Evolutionary conservation across 139 green algal species (phyloP).

Genomic region (Tetradesmus lagerheimii): DNA sequence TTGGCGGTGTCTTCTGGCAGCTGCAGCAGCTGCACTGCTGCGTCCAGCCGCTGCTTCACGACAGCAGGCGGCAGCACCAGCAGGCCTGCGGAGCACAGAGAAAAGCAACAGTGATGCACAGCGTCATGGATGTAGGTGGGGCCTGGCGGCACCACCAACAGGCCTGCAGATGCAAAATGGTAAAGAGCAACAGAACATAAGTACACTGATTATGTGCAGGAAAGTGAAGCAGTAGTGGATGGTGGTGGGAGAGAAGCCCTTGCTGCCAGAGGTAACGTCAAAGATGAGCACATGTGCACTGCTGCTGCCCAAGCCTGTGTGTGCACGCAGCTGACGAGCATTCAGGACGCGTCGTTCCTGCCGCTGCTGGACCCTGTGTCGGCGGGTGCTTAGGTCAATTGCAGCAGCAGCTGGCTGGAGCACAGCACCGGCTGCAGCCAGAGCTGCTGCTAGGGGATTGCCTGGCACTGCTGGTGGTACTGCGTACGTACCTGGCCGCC

Average conservation of each 20-base stretch:
- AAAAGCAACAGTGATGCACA: background rate
- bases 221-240: background rate
- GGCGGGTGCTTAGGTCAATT: background rate
- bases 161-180: too few relatives aligned
- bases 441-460: too few relatives aligned
- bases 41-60: constrained; percentile 13
- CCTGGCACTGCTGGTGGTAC: too few relatives aligned
- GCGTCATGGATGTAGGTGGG: background rate
- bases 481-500: constrained; percentile 11
- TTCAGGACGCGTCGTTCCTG: too few relatives aligned
- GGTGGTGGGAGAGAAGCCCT: too few relatives aligned
- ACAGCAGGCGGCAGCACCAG: constrained; percentile 14
- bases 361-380: background rate
- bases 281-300: too few relatives aligned
- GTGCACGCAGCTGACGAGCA: too few relatives aligned
- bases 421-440: background rate
- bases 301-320: too few relatives aligned
- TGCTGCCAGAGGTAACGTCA: too few relatives aligned
- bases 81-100: background rate
- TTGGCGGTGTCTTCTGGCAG: constrained; percentile 11
- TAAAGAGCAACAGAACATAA: too few relatives aligned
- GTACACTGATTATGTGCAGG: too few relatives aligned
- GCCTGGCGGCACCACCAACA: background rate
- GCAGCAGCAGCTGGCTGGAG: background rate
- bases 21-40: constrained; percentile 26